Base-by-base conservation (phyloP, 78 protist species). In the Dictyostelium intermedium region DNA sequence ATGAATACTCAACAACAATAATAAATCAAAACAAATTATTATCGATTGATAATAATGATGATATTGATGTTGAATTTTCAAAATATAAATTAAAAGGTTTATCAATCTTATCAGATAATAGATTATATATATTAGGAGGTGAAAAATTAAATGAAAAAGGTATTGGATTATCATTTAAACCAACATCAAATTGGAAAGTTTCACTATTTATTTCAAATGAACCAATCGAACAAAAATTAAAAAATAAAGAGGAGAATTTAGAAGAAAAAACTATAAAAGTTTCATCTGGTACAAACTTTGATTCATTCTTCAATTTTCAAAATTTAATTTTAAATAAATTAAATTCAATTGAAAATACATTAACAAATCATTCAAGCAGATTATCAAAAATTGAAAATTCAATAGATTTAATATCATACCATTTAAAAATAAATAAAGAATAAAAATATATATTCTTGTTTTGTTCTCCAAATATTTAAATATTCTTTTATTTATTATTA, bases 141-240 rank as follows among this genome's bases (percentile, higher is more conserved):
- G 79, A 72, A 72, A 14, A 30, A 72, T 72, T 72, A 34, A 34
- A 72, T 34, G 23, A 27, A 72, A 72, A 72, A 34, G 79, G 79
- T 30, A 72, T 72, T 34, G 79, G 79, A 32, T 72, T 72, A 72
- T 72, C 79, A 72, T 72, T 72, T 34, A 72, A 34, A 72, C 2
- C 27, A 14, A 72, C 23, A 34, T 32, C 79, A 30, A 34, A 72
- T 34, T 72, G 37, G 45, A 72, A 72, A 72, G 18, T 72, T 13
- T 72, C 79, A 34, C 34, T 72, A 14, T 72, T 34, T 35, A 16
- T 10, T 0, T 72, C 39, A 3, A 72, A 4, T 16, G 79, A 66
- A 66, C 32, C 74, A 66, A 66, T 66, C 11, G 37, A 66, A 27
- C 27, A 8, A 10, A 66, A 27, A 3, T 27, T 30, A 66, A 66